These are phyloP conservation scores for Oryza glumipatula DNA, from an alignment of 176 grass and related monocot species.

Conservation along the genomic window DNA sequence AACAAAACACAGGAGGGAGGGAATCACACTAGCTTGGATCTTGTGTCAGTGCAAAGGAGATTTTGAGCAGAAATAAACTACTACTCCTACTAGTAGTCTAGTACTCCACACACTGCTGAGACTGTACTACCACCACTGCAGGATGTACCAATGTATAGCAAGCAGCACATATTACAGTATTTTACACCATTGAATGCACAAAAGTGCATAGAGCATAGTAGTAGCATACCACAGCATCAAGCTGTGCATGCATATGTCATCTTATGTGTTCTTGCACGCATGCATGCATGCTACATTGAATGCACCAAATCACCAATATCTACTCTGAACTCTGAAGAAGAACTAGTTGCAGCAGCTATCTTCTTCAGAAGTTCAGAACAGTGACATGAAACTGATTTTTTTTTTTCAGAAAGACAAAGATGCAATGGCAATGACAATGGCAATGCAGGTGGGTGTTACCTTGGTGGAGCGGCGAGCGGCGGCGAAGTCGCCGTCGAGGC, in stretches of 20 bases:
- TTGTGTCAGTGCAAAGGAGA: slow-evolving; percentile 44
- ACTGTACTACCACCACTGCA: background rate
- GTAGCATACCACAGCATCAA: slow-evolving; percentile 21
- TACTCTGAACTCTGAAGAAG: background rate
- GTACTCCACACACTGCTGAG: background rate
- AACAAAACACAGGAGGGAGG: slow-evolving; percentile 16
- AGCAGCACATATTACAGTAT: slow-evolving; percentile 22
- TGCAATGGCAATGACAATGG: background rate
- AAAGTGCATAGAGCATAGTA: slow-evolving; percentile 18
- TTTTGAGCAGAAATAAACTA: slow-evolving; percentile 36
- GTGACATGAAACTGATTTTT: background rate
- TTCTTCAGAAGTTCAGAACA: slow-evolving; percentile 9
- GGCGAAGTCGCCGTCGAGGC: slow-evolving; percentile 84
- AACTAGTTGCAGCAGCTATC: background rate
- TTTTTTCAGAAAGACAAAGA: background rate
- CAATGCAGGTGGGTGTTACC: slow-evolving; percentile 24
- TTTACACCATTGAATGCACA: slow-evolving; percentile 45
- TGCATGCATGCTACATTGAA: slow-evolving; percentile 15
- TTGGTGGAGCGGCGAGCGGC: slow-evolving; percentile 66
- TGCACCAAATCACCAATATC: background rate
- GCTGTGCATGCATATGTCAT: slow-evolving; percentile 52
- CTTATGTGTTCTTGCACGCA: slow-evolving; percentile 30
- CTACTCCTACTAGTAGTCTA: background rate
- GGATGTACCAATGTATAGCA: background rate
- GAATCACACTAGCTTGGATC: slow-evolving; percentile 23